phyloP scores from a whole-genome alignment of 2,329 filamentous ascomycete species.

The Cylindrodendrum hubeiense region DNA sequence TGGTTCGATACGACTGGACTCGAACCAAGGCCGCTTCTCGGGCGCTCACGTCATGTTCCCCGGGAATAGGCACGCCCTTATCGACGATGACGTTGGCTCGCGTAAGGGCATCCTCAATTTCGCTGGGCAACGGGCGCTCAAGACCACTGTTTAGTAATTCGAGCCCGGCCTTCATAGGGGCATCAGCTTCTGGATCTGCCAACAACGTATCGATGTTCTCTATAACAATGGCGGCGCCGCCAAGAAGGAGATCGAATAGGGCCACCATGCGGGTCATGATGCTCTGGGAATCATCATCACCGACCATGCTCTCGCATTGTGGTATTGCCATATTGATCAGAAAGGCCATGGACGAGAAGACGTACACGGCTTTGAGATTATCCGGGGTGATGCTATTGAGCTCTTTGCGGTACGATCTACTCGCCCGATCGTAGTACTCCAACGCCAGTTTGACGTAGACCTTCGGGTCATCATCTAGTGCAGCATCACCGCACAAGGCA shows the following conservation, averaged over 20 bases:
- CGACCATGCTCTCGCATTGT: slow-evolving; percentile 31
- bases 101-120: slow-evolving; percentile 26
- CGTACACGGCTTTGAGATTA: slow-evolving; percentile 39
- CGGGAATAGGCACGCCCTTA: slow-evolving; percentile 18
- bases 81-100: slow-evolving; percentile 29
- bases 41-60: not conserved
- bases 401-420: slow-evolving; percentile 35
- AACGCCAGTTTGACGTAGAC: slow-evolving; percentile 38
- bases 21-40: slow-evolving; percentile 11
- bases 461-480: slow-evolving; percentile 30
- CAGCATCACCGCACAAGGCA: slow-evolving; percentile 34
- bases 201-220: slow-evolving; percentile 33
- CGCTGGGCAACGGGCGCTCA: not conserved
- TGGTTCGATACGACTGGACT: slow-evolving; percentile 25
- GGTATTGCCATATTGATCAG: slow-evolving; percentile 41
- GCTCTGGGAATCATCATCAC: slow-evolving; percentile 24
- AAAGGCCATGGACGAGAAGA: slow-evolving; percentile 40
- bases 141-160: slow-evolving; percentile 5
- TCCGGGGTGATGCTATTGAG: slow-evolving; percentile 35
- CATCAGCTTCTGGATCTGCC: slow-evolving; percentile 7
- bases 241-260: slow-evolving; percentile 37
- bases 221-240: slow-evolving; percentile 33
- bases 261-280: slow-evolving; percentile 33
- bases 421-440: slow-evolving; percentile 43
- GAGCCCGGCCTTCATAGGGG: slow-evolving; percentile 6